Base-by-base conservation (phyloP, 2,329 filamentous ascomycete genomes). In the Epichloe glyceriae region DNA sequence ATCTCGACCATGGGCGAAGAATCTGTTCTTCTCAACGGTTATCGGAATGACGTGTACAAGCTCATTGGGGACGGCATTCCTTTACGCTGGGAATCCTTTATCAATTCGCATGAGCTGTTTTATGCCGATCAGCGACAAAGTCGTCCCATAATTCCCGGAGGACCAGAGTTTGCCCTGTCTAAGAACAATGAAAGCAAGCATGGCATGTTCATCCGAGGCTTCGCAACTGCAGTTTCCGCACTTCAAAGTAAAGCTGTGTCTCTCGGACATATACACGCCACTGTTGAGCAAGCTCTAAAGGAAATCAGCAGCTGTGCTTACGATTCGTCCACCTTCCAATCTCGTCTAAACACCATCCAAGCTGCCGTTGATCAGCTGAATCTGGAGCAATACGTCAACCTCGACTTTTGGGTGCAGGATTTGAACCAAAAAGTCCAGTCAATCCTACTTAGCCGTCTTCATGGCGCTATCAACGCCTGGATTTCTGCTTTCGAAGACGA, bases 11-110 rank as follows among this genome's bases (percentile, higher is more conserved):
- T 98, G 87, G 79, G 83, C 11, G 86, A 91, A 57, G 89, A 96
- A 52, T 82, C 89, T 1, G 83, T 95, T 46, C 73, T 99, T 20
- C 75, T 98, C 22, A 89, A 87, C 62, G 89, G 91, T 22, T 95
- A 97, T 63, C 82, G 89, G 57, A 95, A 94, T 57, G 88, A 96
- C 54, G 88, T 93, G 1, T 90, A 95, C 61, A 72, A 73, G 42
- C 76, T 95, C 54, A 83, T 98, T 54, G 76, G 77, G 19, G 96
- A 94, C 67, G 93, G 94, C 53, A 79, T 97, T 33, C 88, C 88
- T 1, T 71, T 98, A 30, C 83, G 89, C 60, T 99, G 93, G 93
- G 93, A 98, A 62, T 95, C 93, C 0, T 97, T 99, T 60, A 88
- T 98, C 49, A 91, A 96, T 65, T 90, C 89, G 2, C 96, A 96